A percentile compares a stretch with the other conserved stretches of the same genome.
These are phyloP conservation scores for Fusarium pilosicola DNA, from an alignment of 2,329 filamentous ascomycete genomes.

Conservation along the genomic window DNA sequence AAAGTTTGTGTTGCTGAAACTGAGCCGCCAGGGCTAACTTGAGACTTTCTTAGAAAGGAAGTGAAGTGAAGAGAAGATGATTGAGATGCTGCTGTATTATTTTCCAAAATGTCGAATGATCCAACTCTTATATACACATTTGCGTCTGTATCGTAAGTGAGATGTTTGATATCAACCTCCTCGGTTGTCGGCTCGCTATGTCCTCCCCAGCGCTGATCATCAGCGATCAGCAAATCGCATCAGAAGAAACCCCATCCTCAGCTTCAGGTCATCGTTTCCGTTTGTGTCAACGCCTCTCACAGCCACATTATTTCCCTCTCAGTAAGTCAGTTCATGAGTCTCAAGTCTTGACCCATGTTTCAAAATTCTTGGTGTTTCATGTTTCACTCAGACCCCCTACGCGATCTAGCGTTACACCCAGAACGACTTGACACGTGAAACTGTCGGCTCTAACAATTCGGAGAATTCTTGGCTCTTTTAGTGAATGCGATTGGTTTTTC, in stretches of 20 bases:
- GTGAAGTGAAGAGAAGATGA: not conserved
- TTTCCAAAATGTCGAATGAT: not conserved
- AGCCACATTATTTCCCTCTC: not conserved
- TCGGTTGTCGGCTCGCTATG: not conserved
- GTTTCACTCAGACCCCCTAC: conserved; percentile 21
- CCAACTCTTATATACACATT: not conserved
- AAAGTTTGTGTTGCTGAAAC: not conserved
- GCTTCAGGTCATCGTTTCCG: conserved; percentile 17
- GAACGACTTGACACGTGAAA: not conserved
- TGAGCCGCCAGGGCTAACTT: conserved; percentile 5
- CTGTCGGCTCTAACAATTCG: not conserved
- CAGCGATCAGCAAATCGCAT: not conserved
- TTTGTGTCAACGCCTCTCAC: not conserved
- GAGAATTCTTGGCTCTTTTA: not conserved
- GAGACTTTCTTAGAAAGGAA: not conserved
- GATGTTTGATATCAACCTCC: not conserved
- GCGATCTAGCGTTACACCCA: not conserved
- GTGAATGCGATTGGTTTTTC: conserved; percentile 11
- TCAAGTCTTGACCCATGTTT: conserved; percentile 3
- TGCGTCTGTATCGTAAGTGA: not conserved
- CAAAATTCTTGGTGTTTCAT: conserved; percentile 16
- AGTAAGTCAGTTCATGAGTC: not conserved
- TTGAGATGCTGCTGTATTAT: not conserved
- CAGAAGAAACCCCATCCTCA: not conserved
- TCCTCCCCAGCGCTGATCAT: not conserved